A percentile compares a stretch with the other conserved stretches of the same genome.
Evolutionary conservation across 208 protist species (phyloP).

Genomic region (Blastocrithidia nonstop): DNA sequence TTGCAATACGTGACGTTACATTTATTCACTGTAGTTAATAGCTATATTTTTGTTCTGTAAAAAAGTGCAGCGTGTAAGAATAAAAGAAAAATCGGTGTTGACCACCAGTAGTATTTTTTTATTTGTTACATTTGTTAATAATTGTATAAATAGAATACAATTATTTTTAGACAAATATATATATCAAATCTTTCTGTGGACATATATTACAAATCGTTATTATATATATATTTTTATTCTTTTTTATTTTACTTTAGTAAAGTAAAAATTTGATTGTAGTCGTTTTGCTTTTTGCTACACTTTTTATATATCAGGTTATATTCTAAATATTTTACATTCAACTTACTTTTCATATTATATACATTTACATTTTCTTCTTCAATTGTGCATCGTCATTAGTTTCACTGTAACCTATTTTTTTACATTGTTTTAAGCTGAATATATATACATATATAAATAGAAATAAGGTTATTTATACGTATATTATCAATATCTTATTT

Average conservation of each 20-base stretch:
- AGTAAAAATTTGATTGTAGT: constrained; percentile 2
- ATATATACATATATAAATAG: constrained; percentile 3
- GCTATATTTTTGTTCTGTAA: constrained; percentile 1
- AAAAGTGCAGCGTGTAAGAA: too few relatives aligned
- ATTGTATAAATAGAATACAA: too few relatives aligned
- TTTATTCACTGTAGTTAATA: background rate
- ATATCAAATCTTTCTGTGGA: background rate
- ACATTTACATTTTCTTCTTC: constrained; percentile 4
- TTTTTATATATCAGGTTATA: constrained; percentile 8
- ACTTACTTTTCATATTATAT: constrained; percentile 7
- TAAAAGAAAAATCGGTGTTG: too few relatives aligned
- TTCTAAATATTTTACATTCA: constrained; percentile 4
- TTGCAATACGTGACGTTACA: background rate
- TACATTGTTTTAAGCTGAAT: background rate
- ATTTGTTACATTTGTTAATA: too few relatives aligned
- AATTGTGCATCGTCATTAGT: background rate
- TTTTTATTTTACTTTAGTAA: background rate
- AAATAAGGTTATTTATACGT: too few relatives aligned
- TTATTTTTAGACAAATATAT: background rate
- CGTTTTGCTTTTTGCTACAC: constrained; percentile 3
- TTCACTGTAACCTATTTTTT: constrained; percentile 5
- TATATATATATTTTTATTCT: constrained; percentile 11
- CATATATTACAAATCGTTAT: background rate
- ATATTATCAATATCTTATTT: too few relatives aligned
- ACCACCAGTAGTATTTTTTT: too few relatives aligned